Base-by-base conservation (phyloP, 768 basidiomycete species). In the Pholiota conissans region DNA sequence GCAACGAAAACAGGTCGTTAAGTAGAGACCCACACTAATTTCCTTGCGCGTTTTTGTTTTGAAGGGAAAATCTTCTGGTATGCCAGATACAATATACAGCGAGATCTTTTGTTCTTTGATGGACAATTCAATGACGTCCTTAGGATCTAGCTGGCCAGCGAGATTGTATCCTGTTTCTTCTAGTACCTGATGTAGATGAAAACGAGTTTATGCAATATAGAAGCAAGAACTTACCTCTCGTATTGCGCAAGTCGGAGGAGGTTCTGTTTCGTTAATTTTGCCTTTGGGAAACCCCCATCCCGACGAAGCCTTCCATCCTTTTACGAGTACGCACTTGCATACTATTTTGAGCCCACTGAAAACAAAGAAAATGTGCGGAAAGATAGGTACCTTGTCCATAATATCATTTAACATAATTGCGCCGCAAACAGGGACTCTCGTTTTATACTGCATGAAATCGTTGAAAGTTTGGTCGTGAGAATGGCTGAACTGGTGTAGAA, bases 231-330 rank as follows among this genome's bases (percentile, higher is more conserved):
- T 54, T 60, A 95, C 96, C 78, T 99, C 97, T 71, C 97, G 86
- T 53, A 91, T 81, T 2, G 96, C 97, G 73, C 97, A 99, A 54
- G 80, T 82, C 49, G 83, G 81, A 55, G 87, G 83, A 7, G 89
- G 85, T 70, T 99, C 97, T 58, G 90, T 84, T 70, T 95, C 89
- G 66, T 99, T 99, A 71, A 98, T 98, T 76, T 99, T 99, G n/a
- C 97, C 97, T 70, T 96, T 92, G 6, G 97, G 97, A 73, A 98
- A 99, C n/a, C 93, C 90, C 97, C 97, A 99, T 6, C 94, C 93
- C 2, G 97, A 91, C 18, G 89, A 91, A 32, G 93, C 86, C 72
- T 97, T 98, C 93, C 93, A 98, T 6, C 97, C 97, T 73, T 97
- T 95, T 57, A 99, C 97, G 58, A 99, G 83, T n/a, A 99, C 80